A percentile compares a stretch with the other conserved stretches of the same genome.
These are phyloP conservation scores for Ichthyophthirius multifiliis DNA, from an alignment of 169 alveolate genomes.

Conservation along the genomic window DNA sequence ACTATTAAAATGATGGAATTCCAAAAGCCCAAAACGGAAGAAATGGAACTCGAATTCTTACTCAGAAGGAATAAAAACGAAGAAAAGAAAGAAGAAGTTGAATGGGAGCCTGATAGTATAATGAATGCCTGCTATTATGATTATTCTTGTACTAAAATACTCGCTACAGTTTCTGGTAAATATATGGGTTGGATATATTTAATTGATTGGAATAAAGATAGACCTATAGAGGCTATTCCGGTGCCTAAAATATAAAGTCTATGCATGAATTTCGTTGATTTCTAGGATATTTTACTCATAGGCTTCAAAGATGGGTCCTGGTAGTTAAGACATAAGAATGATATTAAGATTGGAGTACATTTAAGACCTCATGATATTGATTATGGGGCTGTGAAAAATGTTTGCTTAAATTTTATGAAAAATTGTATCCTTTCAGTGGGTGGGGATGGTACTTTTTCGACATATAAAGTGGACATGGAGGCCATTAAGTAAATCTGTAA, in stretches of 20 bases:
- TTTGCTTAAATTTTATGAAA: conserved; percentile 43
- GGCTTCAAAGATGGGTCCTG: conserved; percentile 73
- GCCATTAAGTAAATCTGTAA: conserved; percentile 32
- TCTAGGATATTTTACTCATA: conserved; percentile 53
- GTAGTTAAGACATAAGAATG: conserved; percentile 57
- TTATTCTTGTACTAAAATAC: conserved; percentile 61
- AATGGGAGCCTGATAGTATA: conserved; percentile 82
- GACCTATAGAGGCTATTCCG: conserved; percentile 76
- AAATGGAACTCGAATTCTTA: conserved; percentile 68
- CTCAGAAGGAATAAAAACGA: conserved; percentile 50
- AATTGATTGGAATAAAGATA: conserved; percentile 64
- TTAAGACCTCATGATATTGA: conserved; percentile 68
- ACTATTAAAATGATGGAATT: conserved; percentile 81
- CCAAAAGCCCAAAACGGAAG: conserved; percentile 77
- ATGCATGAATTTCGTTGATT: conserved; percentile 47
- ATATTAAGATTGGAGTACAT: conserved; percentile 41
- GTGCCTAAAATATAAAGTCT: conserved; percentile 51
- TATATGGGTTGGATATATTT: conserved; percentile 72
- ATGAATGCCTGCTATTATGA: conserved; percentile 52
- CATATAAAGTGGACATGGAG: conserved; percentile 45
- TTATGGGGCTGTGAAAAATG: conserved; percentile 52
- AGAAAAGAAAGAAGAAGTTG: conserved; percentile 63
- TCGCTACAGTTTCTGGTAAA: conserved; percentile 70
- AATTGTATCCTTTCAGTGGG: conserved; percentile 57
- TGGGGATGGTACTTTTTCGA: conserved; percentile 70